Evolutionary conservation across 495 filamentous ascomycete species (phyloP), one percentile per base, ranked within the genome.

Genomic region (Xylaria grammica): DNA sequence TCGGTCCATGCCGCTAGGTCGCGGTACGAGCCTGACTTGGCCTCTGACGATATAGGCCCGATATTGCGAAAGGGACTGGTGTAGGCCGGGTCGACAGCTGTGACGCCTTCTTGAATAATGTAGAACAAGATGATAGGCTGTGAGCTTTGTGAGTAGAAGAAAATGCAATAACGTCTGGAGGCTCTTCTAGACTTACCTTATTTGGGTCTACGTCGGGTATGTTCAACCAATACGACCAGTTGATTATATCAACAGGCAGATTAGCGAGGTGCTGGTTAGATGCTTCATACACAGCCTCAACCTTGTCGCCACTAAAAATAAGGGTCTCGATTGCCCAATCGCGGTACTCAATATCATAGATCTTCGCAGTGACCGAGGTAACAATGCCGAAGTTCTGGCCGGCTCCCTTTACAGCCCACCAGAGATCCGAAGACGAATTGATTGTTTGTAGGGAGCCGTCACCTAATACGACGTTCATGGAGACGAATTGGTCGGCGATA

Each of bases 321-420:
- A 83, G 64, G 0, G 76, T 81, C 52, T 76, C 76, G 34, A 80
- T 79, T 13, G 79, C 73, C 77, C 78, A 84, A 54, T 79, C 67
- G 8, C 24, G 27, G 56, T 79, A 34, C 61, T 74, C 56, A 50
- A 76, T 74, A 2, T 56, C 64, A 69, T 82, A 84, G 50, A 85
- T 74, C 70, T 82, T 82, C 44, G 67, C 66, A 24, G 77, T 81
- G 32, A 82, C 68, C 9, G 77, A 81, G 13, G 78, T 82, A 26
- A 89, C 81, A 68, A 89, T 84, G 52, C 86, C 87, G 60, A 88
- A 89, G 71, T 89, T 88, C 68, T 86, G 82, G 5, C 86, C 86
- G 34, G 85, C 86, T 4, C 87, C 87, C 49, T 77, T 74, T 55
- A 89, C 68, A 8, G 78, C 86, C 83, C 84, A 87, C 69, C 75